Conservation (phyloP, 208 protist genomes). For the Leishmania martiniquensis region DNA sequence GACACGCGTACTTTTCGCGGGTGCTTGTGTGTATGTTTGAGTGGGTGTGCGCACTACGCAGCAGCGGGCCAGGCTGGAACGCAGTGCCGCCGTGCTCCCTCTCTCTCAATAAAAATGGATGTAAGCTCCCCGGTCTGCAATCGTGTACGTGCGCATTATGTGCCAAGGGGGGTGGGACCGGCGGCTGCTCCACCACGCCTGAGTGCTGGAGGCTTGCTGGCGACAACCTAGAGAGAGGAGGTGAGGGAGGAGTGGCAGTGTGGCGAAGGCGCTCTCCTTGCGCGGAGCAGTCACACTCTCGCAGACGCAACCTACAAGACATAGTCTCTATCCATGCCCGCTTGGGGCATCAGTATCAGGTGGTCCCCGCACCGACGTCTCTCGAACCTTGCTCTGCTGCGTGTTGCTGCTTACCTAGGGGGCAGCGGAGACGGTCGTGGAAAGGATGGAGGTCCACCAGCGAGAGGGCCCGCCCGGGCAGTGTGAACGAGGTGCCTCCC, state of each 20-base stretch:
- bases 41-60: background rate
- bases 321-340: background rate
- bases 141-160: background rate
- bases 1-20: background rate
- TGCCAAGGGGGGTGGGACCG: background rate
- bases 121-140: background rate
- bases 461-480: background rate
- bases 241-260: background rate
- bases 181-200: background rate
- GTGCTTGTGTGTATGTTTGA: background rate
- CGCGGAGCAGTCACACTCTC: conserved; percentile 3
- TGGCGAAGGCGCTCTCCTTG: background rate
- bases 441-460: background rate
- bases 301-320: background rate
- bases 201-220: background rate
- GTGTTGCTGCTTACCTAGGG: background rate
- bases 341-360: background rate
- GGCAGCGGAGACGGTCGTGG: background rate
- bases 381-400: background rate
- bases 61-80: background rate
- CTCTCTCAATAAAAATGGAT: background rate
- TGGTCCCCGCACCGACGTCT: background rate
- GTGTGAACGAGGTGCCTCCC: too few species aligned
- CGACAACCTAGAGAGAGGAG: background rate
- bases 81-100: background rate